phyloP scores from a whole-genome alignment of 345 rosid species.

The Hypericum perforatum region DNA sequence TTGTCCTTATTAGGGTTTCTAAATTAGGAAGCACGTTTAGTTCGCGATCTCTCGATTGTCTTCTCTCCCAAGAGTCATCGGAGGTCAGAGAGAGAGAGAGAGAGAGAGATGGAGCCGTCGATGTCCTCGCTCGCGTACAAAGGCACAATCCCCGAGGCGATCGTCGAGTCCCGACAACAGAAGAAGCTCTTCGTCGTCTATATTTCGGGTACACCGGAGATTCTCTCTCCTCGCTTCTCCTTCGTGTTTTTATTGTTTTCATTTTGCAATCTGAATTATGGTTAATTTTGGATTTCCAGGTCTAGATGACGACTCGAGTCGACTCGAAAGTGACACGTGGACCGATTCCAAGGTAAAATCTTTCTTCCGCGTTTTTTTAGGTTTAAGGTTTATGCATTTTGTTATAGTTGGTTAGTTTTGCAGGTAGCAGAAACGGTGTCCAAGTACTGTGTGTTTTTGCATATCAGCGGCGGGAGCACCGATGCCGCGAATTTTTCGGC shows the following conservation, averaged over 20 bases:
- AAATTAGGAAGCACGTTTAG: background rate
- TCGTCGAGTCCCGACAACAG: conserved; percentile 50
- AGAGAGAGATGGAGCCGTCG: conserved; percentile 49
- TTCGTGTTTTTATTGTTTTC: background rate
- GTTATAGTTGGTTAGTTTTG: background rate
- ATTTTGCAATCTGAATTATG: background rate
- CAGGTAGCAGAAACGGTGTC: conserved; percentile 67
- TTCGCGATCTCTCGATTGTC: background rate
- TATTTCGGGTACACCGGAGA: conserved; percentile 44
- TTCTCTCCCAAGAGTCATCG: background rate
- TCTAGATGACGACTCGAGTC: conserved; percentile 37
- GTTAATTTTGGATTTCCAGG: conserved; percentile 26
- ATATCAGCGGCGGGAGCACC: conserved; percentile 42
- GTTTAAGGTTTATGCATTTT: background rate
- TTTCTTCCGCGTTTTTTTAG: background rate
- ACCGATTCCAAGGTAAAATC: conserved; percentile 34
- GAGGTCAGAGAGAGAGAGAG: too few species aligned
- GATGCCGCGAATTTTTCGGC: conserved; percentile 62
- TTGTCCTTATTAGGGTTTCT: too few species aligned
- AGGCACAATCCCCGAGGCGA: conserved; percentile 71
- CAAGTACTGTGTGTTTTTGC: conserved; percentile 67
- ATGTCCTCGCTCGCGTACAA: conserved; percentile 43
- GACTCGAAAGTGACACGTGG: conserved; percentile 59
- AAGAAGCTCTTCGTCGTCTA: conserved; percentile 83
- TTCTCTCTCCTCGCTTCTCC: background rate